Evolutionary conservation across 1,139 yeast species (phyloP).

Genomic region (Hemisphaericaspora xylanilytica): DNA sequence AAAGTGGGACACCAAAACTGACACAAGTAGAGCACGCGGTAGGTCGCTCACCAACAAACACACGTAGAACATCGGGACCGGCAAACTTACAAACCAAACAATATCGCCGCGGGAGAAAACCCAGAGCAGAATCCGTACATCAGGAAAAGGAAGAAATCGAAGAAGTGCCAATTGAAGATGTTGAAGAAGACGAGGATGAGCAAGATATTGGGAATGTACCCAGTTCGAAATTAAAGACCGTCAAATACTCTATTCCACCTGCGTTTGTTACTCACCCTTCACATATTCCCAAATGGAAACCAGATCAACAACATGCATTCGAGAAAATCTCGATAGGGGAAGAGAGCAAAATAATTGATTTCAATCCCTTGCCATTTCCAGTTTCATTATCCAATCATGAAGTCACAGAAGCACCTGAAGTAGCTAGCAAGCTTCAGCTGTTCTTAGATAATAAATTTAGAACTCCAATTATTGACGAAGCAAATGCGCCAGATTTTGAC

Average conservation of each 20-base stretch:
- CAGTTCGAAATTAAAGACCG: conserved; percentile 27
- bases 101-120: too few relatives aligned
- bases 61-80: too few relatives aligned
- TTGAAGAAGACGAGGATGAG: conserved; percentile 16
- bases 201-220: conserved; percentile 4
- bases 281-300: conserved; percentile 66
- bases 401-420: conserved; percentile 25
- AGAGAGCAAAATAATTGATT: conserved; percentile 35
- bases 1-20: too few relatives aligned
- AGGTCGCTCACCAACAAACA: too few relatives aligned
- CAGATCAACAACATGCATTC: conserved; percentile 31
- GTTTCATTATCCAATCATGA: conserved; percentile 21
- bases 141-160: conserved; percentile 8
- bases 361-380: conserved; percentile 29
- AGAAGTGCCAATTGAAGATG: conserved; percentile 14
- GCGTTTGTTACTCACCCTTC: conserved; percentile 76
- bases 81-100: too few relatives aligned
- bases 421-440: conserved; percentile 41
- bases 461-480: conserved; percentile 42
- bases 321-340: conserved; percentile 42
- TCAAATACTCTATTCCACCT: conserved; percentile 52
- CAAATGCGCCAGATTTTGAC: conserved; percentile 29
- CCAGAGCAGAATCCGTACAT: conserved; percentile 2
- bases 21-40: too few relatives aligned
- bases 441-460: conserved; percentile 54